Evolutionary conservation across 495 filamentous ascomycete genomes (phyloP).

Genomic region (Talaromyces adpressus): DNA sequence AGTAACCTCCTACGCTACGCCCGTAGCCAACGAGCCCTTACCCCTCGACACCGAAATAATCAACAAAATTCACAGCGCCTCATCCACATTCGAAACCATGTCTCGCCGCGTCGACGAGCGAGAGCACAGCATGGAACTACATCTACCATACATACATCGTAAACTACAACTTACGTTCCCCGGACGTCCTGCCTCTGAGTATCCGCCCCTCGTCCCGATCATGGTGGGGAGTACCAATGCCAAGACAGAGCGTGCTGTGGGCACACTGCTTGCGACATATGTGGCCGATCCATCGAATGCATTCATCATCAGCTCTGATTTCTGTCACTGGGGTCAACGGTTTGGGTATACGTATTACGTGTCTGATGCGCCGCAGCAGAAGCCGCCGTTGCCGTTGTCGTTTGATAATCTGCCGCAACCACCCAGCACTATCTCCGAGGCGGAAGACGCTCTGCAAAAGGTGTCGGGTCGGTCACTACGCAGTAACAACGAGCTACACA

Average conservation of each 20-base stretch:
- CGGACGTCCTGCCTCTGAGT: conserved; percentile 32
- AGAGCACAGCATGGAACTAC: conserved; percentile 96
- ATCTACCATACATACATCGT: conserved; percentile 90
- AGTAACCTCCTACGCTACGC: conserved; percentile 73
- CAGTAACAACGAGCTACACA: conserved; percentile 29
- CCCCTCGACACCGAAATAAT: conserved; percentile 64
- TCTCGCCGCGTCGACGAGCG: conserved; percentile 61
- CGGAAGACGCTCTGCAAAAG: conserved; percentile 19
- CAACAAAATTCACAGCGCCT: conserved; percentile 46
- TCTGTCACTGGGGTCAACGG: conserved; percentile 90
- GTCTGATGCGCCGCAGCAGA: conserved; percentile 37
- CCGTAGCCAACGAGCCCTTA: conserved; percentile 71
- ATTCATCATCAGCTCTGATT: conserved; percentile 89
- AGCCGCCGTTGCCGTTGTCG: conserved; percentile 34
- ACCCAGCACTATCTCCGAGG: conserved; percentile 16
- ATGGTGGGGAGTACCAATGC: conserved; percentile 73
- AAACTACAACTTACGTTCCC: conserved; percentile 46
- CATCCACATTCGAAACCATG: conserved; percentile 65
- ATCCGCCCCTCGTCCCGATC: conserved; percentile 77
- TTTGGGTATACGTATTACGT: conserved; percentile 85
- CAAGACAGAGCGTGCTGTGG: conserved; percentile 61
- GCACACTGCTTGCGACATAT: conserved; percentile 68
- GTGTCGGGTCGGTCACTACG: conserved; percentile 36
- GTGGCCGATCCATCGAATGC: conserved; percentile 64
- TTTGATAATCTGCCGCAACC: conserved; percentile 35